A percentile compares a stretch with the other conserved stretches of the same genome.
These are phyloP conservation scores for Naganishia antarctica DNA, from an alignment of 768 basidiomycete species.

Conservation along the genomic window DNA sequence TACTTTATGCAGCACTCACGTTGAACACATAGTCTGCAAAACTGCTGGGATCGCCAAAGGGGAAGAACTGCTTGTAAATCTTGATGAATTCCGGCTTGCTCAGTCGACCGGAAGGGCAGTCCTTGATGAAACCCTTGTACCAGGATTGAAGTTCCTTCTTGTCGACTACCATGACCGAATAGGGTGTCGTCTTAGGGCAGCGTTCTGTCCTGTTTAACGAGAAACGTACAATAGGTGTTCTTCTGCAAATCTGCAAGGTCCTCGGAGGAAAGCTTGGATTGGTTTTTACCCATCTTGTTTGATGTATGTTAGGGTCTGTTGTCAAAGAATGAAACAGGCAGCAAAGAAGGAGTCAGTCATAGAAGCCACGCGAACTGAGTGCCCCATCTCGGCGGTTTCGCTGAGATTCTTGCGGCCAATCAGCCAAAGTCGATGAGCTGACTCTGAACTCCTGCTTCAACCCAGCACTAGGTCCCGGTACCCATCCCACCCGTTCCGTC, in stretches of 20 bases:
- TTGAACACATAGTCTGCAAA: slow-evolving; percentile 99
- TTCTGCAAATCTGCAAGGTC: slow-evolving; percentile 93
- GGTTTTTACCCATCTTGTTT: slow-evolving; percentile 85
- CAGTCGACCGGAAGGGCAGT: slow-evolving; percentile 93
- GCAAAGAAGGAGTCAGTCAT: neutral
- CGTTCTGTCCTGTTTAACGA: neutral
- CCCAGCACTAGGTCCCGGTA: too few species aligned
- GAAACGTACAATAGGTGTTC: slow-evolving; percentile 84
- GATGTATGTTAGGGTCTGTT: neutral
- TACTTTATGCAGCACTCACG: too few species aligned
- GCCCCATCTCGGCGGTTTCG: too few species aligned
- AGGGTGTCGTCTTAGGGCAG: neutral
- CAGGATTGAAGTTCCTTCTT: slow-evolving; percentile 50
- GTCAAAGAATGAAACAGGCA: neutral
- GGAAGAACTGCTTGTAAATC: slow-evolving; percentile 99
- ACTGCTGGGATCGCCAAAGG: slow-evolving; percentile 92
- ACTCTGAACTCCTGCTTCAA: too few species aligned
- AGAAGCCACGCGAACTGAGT: too few species aligned
- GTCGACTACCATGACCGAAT: slow-evolving; percentile 34
- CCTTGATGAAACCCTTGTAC: slow-evolving; percentile 99
- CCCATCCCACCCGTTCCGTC: too few species aligned
- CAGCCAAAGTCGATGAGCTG: too few species aligned
- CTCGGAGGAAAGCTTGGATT: slow-evolving; percentile 88
- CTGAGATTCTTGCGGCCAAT: too few species aligned
- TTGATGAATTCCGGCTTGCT: slow-evolving; percentile 87